Evolutionary conservation across 805 yeast species (phyloP).

Genomic region (Saturnispora sekii): DNA sequence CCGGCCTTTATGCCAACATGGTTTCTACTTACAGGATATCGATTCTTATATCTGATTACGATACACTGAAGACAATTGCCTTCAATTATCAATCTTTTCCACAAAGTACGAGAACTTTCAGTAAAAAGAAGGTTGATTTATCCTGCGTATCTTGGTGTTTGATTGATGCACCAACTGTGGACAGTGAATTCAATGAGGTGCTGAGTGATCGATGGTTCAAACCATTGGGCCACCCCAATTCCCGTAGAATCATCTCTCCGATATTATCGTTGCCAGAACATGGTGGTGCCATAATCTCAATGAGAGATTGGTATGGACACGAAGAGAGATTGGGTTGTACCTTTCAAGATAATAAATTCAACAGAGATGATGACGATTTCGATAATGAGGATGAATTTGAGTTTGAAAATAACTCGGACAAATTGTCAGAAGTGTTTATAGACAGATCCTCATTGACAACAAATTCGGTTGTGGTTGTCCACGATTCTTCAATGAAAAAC

Average conservation of each 20-base stretch:
- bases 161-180: constrained; percentile 80
- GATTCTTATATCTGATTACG: constrained; percentile 72
- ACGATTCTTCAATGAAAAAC: constrained; percentile 45
- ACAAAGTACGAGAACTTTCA: constrained; percentile 67
- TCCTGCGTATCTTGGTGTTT: constrained; percentile 81
- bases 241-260: constrained; percentile 76
- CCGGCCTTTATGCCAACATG: constrained; percentile 80
- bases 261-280: constrained; percentile 82
- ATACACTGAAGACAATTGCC: constrained; percentile 81
- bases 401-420: constrained; percentile 22
- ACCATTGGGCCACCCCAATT: constrained; percentile 77
- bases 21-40: constrained; percentile 64
- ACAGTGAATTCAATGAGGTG: constrained; percentile 86
- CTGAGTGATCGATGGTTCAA: constrained; percentile 81
- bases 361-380: constrained; percentile 20
- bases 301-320: constrained; percentile 83
- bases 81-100: constrained; percentile 91
- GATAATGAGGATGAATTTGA: constrained; percentile 15
- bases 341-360: constrained; percentile 24
- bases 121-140: constrained; percentile 67
- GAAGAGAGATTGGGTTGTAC: constrained; percentile 51
- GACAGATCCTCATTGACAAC: constrained; percentile 67
- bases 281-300: constrained; percentile 90
- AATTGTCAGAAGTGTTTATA: constrained; percentile 55
- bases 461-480: constrained; percentile 59